Evolutionary conservation across 768 basidiomycete genomes (phyloP), one percentile per base, ranked within the genome.

Genomic region (Lenzites betulinus): DNA sequence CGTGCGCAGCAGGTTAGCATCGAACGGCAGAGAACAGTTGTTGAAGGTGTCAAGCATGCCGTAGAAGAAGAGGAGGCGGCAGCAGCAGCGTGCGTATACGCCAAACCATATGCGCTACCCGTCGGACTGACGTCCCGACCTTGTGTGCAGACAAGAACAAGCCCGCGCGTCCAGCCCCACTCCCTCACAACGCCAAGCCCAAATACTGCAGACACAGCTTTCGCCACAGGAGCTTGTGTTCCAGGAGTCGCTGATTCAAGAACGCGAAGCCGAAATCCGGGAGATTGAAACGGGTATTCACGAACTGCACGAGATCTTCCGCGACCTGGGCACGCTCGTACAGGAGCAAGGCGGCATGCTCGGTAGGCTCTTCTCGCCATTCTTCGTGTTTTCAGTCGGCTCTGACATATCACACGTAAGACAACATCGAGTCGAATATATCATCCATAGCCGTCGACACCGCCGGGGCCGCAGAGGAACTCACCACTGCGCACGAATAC

Each of bases 251-350:
- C 77, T 98, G 38, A 94, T 97, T 54, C 88, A 90, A 52, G 97
- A 99, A 71, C 89, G 97, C 18, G 96, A 99, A 72, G 81, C 81
- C 0, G 97, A 98, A 69, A 98, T 98, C 55, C 85, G 91, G 51
- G 95, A 98, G 71, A 99, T 99, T 52, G 97, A 99, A 74, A 88
- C 86, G 7, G 96, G 97, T 7, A 98, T 99, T 56, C 93, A 96
- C 69, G 96, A 99, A 73, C 76, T 99, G 47, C 85, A 92, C 26
- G 93, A 98, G 74, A 98, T 99, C 70, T 98, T 99, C 81, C 85
- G 92, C 51, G 95, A 98, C 75, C 77, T 99, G 47, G 96, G 95
- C 44, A 95, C 94, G 16, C 80, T 99, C 47, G 95, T 99, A 1
- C 85, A 87, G 60, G 93, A 98, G 71, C 97, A 99, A 73, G 95